These are phyloP conservation scores for Spiraea crenata DNA, from an alignment of 331 rosid genomes.

Conservation along the genomic window DNA sequence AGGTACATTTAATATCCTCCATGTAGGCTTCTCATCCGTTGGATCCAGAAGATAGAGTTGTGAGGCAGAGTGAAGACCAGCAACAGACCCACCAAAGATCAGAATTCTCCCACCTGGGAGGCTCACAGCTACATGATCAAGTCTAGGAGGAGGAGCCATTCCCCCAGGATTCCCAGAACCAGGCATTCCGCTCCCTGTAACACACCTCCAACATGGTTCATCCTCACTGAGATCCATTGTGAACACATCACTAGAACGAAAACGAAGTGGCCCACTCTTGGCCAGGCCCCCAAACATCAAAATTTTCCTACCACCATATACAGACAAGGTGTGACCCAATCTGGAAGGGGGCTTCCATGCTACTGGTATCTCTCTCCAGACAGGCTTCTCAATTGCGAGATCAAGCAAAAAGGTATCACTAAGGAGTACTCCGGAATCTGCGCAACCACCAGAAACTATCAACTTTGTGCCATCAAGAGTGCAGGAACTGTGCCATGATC, in stretches of 20 bases:
- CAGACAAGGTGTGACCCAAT: conserved; percentile 93
- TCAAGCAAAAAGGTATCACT: conserved; percentile 96
- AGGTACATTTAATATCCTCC: conserved; percentile 94
- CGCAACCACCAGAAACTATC: conserved; percentile 99
- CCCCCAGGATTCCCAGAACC: conserved; percentile 99
- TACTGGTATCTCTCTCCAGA: conserved; percentile 98
- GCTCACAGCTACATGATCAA: conserved; percentile 95
- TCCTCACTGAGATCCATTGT: conserved; percentile 97
- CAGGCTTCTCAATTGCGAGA: conserved; percentile 93
- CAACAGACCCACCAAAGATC: conserved; percentile 97
- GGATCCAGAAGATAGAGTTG: conserved; percentile 96
- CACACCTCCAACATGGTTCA: conserved; percentile 98
- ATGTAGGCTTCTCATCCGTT: conserved; percentile 94
- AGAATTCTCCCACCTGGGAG: conserved; percentile 98
- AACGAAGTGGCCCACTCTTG: conserved; percentile 94
- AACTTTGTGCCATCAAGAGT: conserved; percentile 97
- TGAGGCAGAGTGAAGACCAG: conserved; percentile 99
- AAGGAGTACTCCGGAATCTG: conserved; percentile 97
- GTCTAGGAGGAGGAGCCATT: conserved; percentile 97
- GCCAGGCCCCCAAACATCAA: conserved; percentile 99
- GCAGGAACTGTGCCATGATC: conserved; percentile 99
- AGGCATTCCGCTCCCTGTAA: conserved; percentile 93
- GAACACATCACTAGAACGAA: conserved; percentile 96
- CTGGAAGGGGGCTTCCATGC: conserved; percentile 99
- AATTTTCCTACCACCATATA: conserved; percentile 97